A percentile compares a stretch with the other conserved stretches of the same genome.
Conservation (phyloP, 805 yeast genomes). For the Brettanomyces bruxellensis region DNA sequence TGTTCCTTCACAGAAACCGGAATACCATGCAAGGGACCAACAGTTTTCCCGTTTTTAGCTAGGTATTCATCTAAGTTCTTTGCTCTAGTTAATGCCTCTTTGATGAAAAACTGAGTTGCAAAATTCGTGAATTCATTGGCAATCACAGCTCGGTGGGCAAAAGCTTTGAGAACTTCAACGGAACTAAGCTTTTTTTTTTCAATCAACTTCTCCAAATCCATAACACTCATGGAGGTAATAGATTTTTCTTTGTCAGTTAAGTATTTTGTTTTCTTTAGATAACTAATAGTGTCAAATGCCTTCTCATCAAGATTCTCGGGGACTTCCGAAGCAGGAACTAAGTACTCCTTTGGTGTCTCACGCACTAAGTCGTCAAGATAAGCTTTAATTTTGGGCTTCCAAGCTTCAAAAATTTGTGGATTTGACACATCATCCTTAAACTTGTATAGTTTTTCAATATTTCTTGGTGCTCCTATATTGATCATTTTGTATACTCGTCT, state of each 20-base stretch:
- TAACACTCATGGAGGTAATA: conserved; percentile 37
- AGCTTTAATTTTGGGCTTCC: conserved; percentile 38
- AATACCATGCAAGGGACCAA: conserved; percentile 64
- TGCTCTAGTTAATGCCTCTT: conserved; percentile 53
- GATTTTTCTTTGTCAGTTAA: conserved; percentile 28
- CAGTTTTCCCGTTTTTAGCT: conserved; percentile 37
- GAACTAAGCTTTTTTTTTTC: conserved; percentile 39
- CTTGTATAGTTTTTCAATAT: conserved; percentile 20
- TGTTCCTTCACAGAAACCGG: conserved; percentile 66
- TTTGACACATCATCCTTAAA: conserved; percentile 26
- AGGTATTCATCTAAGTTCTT: conserved; percentile 46
- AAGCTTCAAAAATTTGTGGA: conserved; percentile 32
- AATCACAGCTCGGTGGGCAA: conserved; percentile 53
- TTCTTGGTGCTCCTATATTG: conserved; percentile 18
- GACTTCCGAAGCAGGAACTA: conserved; percentile 22
- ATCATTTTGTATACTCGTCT: background rate
- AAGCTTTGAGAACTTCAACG: conserved; percentile 48
- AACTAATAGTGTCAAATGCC: conserved; percentile 28
- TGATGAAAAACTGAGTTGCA: conserved; percentile 46
- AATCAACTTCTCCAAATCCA: conserved; percentile 33
- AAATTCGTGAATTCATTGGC: conserved; percentile 55
- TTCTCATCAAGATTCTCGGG: conserved; percentile 27
- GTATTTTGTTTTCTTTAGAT: conserved; percentile 24
- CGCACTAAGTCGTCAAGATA: conserved; percentile 25
- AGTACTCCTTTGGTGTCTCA: conserved; percentile 18